Conservation (phyloP, 1,284 basidiomycete species). For the Leccinum proximum region DNA sequence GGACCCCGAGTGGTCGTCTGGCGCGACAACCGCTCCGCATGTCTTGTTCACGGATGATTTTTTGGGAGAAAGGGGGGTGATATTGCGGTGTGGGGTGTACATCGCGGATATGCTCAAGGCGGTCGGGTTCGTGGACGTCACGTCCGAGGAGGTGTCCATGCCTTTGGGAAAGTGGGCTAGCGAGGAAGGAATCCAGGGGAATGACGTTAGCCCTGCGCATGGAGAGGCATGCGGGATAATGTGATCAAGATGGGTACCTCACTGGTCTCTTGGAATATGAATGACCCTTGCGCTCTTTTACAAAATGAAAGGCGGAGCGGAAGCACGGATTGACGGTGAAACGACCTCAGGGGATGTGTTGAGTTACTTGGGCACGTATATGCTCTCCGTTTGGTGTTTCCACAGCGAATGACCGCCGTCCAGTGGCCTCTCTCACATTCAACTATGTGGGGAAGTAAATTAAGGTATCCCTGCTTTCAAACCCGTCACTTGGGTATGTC, state of each 20-base stretch:
- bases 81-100: constrained; percentile 11
- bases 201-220: constrained; percentile 13
- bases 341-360: constrained; percentile 82
- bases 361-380: constrained; percentile 67
- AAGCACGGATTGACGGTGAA: constrained; percentile 61
- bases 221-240: constrained; percentile 14
- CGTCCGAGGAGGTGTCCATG: constrained; percentile 12
- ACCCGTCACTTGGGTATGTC: constrained; percentile 80
- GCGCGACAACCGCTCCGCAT: constrained; percentile 17
- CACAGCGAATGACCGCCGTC: not conserved
- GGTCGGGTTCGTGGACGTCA: constrained; percentile 20
- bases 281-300: constrained; percentile 70
- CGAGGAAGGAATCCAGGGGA: constrained; percentile 13
- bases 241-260: constrained; percentile 32
- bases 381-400: not conserved
- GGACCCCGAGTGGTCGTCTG: constrained; percentile 19
- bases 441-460: constrained; percentile 49
- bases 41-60: constrained; percentile 17
- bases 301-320: constrained; percentile 80
- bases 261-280: constrained; percentile 60
- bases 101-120: constrained; percentile 20
- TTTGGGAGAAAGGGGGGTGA: constrained; percentile 8
- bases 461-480: constrained; percentile 79
- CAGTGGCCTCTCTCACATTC: constrained; percentile 61
- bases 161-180: constrained; percentile 22